Evolutionary conservation across 192 early-diverging fungal genomes (phyloP).

Genomic region (Coemansia sp.): DNA sequence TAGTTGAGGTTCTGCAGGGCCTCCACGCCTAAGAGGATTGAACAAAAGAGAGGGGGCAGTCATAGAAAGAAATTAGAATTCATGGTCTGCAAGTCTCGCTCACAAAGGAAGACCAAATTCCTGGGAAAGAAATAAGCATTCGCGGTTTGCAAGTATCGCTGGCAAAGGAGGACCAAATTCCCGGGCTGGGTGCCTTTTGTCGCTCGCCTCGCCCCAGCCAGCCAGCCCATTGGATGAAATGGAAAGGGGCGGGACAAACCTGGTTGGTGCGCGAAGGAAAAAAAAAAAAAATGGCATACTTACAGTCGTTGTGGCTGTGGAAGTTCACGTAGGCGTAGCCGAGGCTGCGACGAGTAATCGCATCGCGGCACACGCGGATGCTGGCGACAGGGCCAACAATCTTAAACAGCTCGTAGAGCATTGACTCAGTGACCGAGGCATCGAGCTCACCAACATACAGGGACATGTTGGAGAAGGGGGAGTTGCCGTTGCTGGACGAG

Average conservation of each 20-base stretch:
- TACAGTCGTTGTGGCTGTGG: conserved; percentile 81
- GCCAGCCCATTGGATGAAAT: too few species aligned
- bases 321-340: conserved; percentile 99
- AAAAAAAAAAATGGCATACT: conserved; percentile 49
- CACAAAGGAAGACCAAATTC: neutral
- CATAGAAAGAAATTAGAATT: neutral
- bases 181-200: too few species aligned
- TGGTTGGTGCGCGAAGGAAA: conserved; percentile 1
- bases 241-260: too few species aligned
- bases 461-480: conserved; percentile 67
- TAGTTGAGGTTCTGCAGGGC: conserved; percentile 97
- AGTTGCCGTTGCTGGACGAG: conserved; percentile 10
- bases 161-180: neutral
- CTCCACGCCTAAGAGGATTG: conserved; percentile 63
- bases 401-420: conserved; percentile 98
- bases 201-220: too few species aligned
- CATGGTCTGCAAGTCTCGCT: neutral
- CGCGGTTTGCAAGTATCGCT: too few species aligned
- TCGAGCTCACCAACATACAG: conserved; percentile 99
- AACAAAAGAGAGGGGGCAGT: neutral
- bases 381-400: conserved; percentile 92
- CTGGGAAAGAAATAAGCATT: too few species aligned
- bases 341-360: conserved; percentile 93
- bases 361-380: conserved; percentile 98
- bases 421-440: conserved; percentile 94